Base-by-base conservation (phyloP, 163 green algal species). In the Scenedesmus sp. region DNA sequence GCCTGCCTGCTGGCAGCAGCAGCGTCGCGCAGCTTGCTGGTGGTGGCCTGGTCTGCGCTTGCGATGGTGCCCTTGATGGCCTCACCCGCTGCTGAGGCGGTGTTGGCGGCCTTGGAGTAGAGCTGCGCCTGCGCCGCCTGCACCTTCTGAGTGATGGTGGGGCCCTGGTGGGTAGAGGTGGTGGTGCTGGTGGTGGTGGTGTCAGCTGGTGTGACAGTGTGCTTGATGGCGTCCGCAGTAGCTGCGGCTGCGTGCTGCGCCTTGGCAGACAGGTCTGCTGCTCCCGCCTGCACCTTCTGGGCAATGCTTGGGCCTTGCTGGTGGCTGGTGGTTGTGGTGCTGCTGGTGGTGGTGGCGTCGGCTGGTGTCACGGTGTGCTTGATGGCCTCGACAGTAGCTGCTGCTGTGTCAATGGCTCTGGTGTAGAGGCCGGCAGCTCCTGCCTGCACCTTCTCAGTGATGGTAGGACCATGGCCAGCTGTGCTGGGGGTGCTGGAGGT, bases 1-100 rank as follows among this genome's bases (percentile, higher is more conserved):
- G 86, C n/a, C 74, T 0, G 82, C 5, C 79, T 85, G 83, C 34
- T 62, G 57, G 59, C 88, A 67, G 79, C 77, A 66, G 88, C 56
- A 9, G 60, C 79, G 55, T 92, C 74, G 46, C 88, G 83, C 56
- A 92, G 77, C 5, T 5, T 18, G 4, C 23, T 82, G 56, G 88
- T 88, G 55, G 62, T 82, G 7, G 62, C 23, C 88, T 92, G 88
- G 52, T 92, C 88, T 10, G 88, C 88, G 9, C 46, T 56, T 2
- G 88, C 88, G 59, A 92, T 88, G 59, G 55, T 88, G 76, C 52
- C 88, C 77, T 88, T 88, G 57, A 92, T 60, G 57, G 60, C 54
- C 59, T 88, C 88, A 18, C 88, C 86, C 10, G 57, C 52, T 59
- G 23, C 54, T 26, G 66, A 70, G 2, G 67, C 67, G 20, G 64